Base-by-base conservation (phyloP, 2,329 filamentous ascomycete genomes). In the Cladophialophora bantiana region DNA sequence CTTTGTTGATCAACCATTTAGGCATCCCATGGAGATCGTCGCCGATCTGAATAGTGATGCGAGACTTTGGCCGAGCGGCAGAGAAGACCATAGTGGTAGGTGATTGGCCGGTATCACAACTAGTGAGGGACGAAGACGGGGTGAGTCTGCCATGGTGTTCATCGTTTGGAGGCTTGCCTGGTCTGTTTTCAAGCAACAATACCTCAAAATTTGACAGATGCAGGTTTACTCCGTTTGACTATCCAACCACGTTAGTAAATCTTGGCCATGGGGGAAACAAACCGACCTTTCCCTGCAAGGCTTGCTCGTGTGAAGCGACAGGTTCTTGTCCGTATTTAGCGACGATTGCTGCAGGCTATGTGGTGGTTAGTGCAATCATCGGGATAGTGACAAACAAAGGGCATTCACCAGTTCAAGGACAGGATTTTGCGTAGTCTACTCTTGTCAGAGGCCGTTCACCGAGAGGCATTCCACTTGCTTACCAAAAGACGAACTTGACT, bases 1-100 rank as follows among this genome's bases (percentile, higher is more conserved):
- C 59, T 59, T 66, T 63, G 18, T 52, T 62, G 12, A 71, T 50
- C 40, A 66, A 20, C 67, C 64, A 68, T 52, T 65, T 67, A 18
- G 61, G 62, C 31, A 64, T 53, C 36, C 66, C 63, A n/a, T 58
- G 50, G 45, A 69, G 62, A 12, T 63, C 42, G 32, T 36, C 52
- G 15, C 57, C 59, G 15, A 69, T 52, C 50, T 64, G 36, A 35
- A 65, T 26, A 35, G 53, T 59, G 34, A 59, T 57, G 32, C 59
- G 38, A 62, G 12, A 26, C 20, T 48, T 32, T 20, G 56, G 5
- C 7, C 12, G 50, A 6, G 7, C 57, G 3, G 9, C n/a, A 15
- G 57, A 20, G 45, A 34, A 31, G 10, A 36, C 31, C 10, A 42
- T 38, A 31, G 38, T 18, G 34, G 56, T 57, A 45, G 54, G 18